phyloP scores from a whole-genome alignment of 2,329 filamentous ascomycete species.

The Daldinia sp. region DNA sequence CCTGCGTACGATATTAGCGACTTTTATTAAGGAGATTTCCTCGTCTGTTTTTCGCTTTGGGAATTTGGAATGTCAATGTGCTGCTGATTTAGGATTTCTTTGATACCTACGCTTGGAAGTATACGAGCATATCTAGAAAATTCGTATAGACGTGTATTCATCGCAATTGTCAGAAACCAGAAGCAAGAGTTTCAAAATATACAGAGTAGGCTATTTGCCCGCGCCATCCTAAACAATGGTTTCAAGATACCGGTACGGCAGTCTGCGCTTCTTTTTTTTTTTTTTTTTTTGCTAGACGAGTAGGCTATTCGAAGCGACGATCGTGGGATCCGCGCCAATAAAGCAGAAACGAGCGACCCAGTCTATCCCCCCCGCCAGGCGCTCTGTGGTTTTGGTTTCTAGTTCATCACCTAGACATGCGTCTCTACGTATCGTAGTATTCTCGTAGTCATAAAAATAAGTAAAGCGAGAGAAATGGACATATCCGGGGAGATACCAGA shows the following conservation, averaged over 20 bases:
- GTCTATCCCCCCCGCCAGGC: too few species aligned
- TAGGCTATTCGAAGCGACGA: neutral
- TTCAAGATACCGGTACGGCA: neutral
- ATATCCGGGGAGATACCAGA: conserved; percentile 6
- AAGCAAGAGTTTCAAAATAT: neutral
- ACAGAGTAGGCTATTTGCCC: neutral
- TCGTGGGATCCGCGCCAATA: neutral
- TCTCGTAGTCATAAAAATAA: neutral
- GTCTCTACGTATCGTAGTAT: too few species aligned
- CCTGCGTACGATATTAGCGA: neutral
- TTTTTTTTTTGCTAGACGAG: too few species aligned
- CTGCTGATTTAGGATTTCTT: neutral
- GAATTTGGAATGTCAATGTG: neutral
- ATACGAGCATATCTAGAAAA: neutral
- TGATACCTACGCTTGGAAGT: neutral
- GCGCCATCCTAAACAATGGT: neutral
- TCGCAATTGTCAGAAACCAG: neutral
- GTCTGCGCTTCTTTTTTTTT: neutral
- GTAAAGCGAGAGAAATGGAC: neutral
- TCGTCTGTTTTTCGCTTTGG: neutral
- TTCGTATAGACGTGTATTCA: neutral
- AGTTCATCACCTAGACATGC: neutral
- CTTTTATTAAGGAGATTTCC: neutral
- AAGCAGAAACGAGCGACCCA: neutral
- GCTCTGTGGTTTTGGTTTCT: too few species aligned